A percentile compares a stretch with the other conserved stretches of the same genome.
Evolutionary conservation across 2,329 filamentous ascomycete species (phyloP).

Genomic region (Periconia macrospinosa): DNA sequence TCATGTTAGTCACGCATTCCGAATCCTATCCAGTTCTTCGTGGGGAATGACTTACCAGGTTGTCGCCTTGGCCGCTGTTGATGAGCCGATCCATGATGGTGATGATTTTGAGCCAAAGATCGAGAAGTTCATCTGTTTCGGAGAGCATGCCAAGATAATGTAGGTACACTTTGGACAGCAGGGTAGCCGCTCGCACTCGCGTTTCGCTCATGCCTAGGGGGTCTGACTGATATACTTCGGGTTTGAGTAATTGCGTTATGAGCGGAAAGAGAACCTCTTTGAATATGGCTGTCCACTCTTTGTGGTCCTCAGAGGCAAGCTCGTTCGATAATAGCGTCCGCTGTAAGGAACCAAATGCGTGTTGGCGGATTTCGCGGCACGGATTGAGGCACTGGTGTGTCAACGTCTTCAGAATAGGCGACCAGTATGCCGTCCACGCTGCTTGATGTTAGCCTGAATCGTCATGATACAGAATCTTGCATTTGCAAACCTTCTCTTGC

Average conservation of each 20-base stretch:
- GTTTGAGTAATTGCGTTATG: constrained; percentile 83
- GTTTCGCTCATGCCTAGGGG: constrained; percentile 94
- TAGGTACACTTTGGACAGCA: constrained; percentile 93
- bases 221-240: constrained; percentile 91
- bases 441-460: constrained; percentile 7
- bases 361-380: constrained; percentile 86
- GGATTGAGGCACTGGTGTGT: constrained; percentile 92
- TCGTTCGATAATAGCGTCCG: constrained; percentile 82
- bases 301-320: constrained; percentile 78
- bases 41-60: constrained; percentile 66
- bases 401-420: constrained; percentile 86
- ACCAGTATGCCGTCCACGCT: constrained; percentile 98
- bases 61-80: constrained; percentile 92
- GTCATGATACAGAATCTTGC: too few species aligned
- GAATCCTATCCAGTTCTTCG: constrained; percentile 1
- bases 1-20: constrained; percentile 5
- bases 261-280: constrained; percentile 90
- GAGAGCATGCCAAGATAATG: constrained; percentile 86
- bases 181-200: constrained; percentile 83
- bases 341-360: constrained; percentile 84
- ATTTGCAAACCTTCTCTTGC: constrained; percentile 69
- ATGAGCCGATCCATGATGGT: constrained; percentile 95
- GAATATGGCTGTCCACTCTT: constrained; percentile 95
- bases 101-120: constrained; percentile 89
- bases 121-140: constrained; percentile 85